Evolutionary conservation across 345 rosid species (phyloP).

Genomic region (Citrus australasica): DNA sequence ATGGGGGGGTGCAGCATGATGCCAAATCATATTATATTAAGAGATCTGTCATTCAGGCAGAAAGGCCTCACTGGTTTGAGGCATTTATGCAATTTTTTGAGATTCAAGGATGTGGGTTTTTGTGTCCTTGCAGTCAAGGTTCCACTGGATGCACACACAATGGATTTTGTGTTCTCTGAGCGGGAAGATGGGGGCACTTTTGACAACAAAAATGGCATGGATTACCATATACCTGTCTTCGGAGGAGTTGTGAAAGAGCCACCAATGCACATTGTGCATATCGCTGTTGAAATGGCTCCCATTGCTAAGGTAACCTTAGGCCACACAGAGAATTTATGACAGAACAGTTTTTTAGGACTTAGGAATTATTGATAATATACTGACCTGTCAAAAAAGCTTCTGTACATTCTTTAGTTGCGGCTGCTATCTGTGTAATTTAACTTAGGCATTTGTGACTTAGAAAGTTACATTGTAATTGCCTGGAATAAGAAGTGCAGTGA

Average conservation of each 20-base stretch:
- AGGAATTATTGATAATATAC: background rate
- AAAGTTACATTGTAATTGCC: background rate
- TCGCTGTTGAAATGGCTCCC: conserved; percentile 98
- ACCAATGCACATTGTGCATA: conserved; percentile 86
- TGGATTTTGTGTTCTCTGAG: conserved; percentile 98
- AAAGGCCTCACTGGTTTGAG: background rate
- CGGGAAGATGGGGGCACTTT: conserved; percentile 76
- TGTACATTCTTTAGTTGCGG: background rate
- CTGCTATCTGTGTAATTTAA: background rate
- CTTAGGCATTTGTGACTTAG: background rate
- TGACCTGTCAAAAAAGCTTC: background rate
- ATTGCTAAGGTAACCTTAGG: conserved; percentile 68
- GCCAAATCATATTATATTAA: background rate
- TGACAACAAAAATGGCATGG: conserved; percentile 74
- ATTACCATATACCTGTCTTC: conserved; percentile 78
- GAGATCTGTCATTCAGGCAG: background rate
- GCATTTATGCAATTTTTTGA: background rate
- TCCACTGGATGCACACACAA: conserved; percentile 88
- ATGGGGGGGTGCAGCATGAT: background rate
- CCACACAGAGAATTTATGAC: background rate
- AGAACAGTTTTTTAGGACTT: background rate
- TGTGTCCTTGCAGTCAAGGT: conserved; percentile 65
- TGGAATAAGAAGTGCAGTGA: background rate
- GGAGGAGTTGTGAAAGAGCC: conserved; percentile 81
- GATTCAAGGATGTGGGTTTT: conserved; percentile 7